These are phyloP conservation scores for Phytophthora hibernalis DNA, from an alignment of 352 stramenopile genomes.

Conservation along the genomic window DNA sequence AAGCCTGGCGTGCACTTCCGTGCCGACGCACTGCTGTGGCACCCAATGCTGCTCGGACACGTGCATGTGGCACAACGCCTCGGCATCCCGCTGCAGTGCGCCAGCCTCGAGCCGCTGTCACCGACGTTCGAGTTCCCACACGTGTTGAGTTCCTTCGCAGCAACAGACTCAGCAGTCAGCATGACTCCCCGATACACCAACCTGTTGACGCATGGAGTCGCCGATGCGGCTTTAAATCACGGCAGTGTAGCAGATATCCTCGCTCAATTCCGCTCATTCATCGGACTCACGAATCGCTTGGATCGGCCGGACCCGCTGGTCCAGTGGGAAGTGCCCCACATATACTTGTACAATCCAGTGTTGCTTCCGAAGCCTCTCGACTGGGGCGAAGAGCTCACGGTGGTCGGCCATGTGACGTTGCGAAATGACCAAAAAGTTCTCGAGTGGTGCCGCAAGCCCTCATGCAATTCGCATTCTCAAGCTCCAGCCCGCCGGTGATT, in stretches of 20 bases:
- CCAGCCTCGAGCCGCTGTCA: conserved; percentile 40
- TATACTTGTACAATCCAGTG: conserved; percentile 48
- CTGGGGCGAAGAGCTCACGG: conserved; percentile 46
- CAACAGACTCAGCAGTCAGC: conserved; percentile 16
- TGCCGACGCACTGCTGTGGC: conserved; percentile 45
- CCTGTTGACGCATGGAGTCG: conserved; percentile 35
- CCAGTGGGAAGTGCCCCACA: conserved; percentile 48
- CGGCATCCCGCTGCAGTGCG: conserved; percentile 53
- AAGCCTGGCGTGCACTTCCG: conserved; percentile 43
- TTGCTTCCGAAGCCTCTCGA: conserved; percentile 47
- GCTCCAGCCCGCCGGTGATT: conserved; percentile 24
- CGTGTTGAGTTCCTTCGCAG: conserved; percentile 35
- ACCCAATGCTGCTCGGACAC: conserved; percentile 50
- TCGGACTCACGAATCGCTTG: conserved; percentile 35
- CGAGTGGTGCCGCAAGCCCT: neutral
- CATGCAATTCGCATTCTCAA: conserved; percentile 11
- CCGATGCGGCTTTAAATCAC: conserved; percentile 38
- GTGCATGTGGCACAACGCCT: conserved; percentile 50
- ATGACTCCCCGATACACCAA: conserved; percentile 34
- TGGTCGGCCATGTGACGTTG: conserved; percentile 44
- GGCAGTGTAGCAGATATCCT: conserved; percentile 39
- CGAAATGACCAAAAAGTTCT: conserved; percentile 1
- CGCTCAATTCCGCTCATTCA: conserved; percentile 45
- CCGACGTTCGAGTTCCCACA: conserved; percentile 51
- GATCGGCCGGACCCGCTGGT: conserved; percentile 30